phyloP scores from a whole-genome alignment of 2,329 filamentous ascomycete species.

The Penicillium sp. region DNA sequence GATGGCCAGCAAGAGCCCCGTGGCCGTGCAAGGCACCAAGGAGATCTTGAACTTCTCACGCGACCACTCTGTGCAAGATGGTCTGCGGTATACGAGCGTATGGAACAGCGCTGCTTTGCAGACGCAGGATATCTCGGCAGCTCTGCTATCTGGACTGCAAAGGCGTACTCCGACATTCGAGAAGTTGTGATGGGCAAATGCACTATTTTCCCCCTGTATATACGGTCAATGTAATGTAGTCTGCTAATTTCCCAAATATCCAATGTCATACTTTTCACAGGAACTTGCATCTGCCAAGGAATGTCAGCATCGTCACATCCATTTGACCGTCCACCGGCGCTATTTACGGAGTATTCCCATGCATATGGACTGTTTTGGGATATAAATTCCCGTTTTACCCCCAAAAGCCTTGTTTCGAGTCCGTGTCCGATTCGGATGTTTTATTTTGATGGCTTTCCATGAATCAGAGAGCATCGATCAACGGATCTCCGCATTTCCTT shows the following conservation, averaged over 20 bases:
- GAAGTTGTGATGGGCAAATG: conserved; percentile 60
- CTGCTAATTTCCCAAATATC: background rate
- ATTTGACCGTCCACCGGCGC: background rate
- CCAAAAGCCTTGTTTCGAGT: background rate
- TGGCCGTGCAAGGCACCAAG: conserved; percentile 85
- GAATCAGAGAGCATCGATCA: conserved; percentile 15
- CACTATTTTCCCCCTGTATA: background rate
- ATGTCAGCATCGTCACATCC: background rate
- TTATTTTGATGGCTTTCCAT: conserved; percentile 10
- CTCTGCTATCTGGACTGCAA: conserved; percentile 71
- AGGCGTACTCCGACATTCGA: conserved; percentile 79
- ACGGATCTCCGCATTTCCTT: conserved; percentile 1
- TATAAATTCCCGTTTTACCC: background rate
- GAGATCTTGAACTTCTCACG: conserved; percentile 78
- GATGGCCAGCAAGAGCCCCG: conserved; percentile 78
- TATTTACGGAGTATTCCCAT: background rate
- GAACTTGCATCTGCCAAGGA: background rate
- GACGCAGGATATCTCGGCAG: conserved; percentile 70
- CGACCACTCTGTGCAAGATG: conserved; percentile 74
- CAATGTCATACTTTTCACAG: background rate
- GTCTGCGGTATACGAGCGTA: conserved; percentile 75
- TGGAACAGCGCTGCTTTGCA: conserved; percentile 88
- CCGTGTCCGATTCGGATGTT: background rate
- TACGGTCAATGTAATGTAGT: background rate
- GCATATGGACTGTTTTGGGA: background rate